Evolutionary conservation across 1,284 basidiomycete species (phyloP).

Genomic region (Xerocomus minutiporus): DNA sequence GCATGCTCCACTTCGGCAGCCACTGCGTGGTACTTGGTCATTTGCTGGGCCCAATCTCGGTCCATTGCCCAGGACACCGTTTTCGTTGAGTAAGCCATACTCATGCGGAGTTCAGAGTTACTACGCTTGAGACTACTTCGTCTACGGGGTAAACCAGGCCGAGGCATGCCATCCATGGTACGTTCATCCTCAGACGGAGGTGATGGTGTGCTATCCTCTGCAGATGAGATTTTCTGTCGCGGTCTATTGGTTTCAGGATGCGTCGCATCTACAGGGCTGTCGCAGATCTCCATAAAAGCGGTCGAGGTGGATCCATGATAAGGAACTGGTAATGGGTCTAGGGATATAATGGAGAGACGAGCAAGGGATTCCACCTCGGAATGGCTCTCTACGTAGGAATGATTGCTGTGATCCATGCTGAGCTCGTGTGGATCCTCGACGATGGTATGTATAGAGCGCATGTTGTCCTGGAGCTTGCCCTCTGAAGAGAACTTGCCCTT

Average conservation of each 20-base stretch:
- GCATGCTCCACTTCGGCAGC: conserved; percentile 52
- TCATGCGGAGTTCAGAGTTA: conserved; percentile 42
- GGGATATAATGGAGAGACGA: conserved; percentile 27
- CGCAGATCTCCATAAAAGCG: conserved; percentile 32
- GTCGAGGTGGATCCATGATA: conserved; percentile 34
- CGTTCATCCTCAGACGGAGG: conserved; percentile 33
- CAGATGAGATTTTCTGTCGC: conserved; percentile 10
- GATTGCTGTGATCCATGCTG: conserved; percentile 10
- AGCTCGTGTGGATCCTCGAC: conserved; percentile 26
- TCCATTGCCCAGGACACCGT: conserved; percentile 72
- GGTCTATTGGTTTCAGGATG: conserved; percentile 8
- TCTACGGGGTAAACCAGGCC: conserved; percentile 35
- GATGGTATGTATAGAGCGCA: conserved; percentile 28
- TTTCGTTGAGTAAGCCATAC: conserved; percentile 55
- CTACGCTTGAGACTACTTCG: conserved; percentile 60
- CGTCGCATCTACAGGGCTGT: conserved; percentile 28
- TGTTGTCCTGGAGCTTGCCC: conserved; percentile 19
- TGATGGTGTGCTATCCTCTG: conserved; percentile 25
- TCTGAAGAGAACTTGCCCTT: conserved; percentile 15
- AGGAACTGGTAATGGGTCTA: conserved; percentile 33
- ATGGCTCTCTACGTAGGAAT: conserved; percentile 16
- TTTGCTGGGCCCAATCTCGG: conserved; percentile 51
- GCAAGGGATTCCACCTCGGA: conserved; percentile 25
- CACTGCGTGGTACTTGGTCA: conserved; percentile 51
- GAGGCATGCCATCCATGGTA: conserved; percentile 19